phyloP scores from a whole-genome alignment of 306 rosid genomes.

The Cicer cuneatum region DNA sequence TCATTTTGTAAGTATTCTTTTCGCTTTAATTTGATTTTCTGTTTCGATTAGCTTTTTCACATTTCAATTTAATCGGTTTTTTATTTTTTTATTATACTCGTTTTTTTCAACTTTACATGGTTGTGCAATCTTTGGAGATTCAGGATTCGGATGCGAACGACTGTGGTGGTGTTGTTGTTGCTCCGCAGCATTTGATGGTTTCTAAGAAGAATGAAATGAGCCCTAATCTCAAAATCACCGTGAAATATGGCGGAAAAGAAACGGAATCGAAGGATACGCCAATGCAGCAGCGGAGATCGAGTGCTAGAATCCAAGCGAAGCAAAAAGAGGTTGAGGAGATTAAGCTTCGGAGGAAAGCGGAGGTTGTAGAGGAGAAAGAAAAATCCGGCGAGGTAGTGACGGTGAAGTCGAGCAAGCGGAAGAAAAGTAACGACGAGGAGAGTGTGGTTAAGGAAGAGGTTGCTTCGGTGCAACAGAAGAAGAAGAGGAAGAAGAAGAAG shows the following conservation, averaged over 20 bases:
- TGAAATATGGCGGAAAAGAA: background rate
- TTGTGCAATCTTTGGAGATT: constrained; percentile 53
- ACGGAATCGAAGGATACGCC: background rate
- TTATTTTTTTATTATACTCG: background rate
- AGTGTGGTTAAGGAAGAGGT: constrained; percentile 23
- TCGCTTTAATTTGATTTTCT: too few species aligned
- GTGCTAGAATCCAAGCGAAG: constrained; percentile 54
- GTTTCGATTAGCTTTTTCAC: background rate
- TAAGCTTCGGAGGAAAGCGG: constrained; percentile 39
- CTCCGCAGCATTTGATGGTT: constrained; percentile 34
- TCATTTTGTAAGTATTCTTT: background rate
- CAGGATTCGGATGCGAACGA: constrained; percentile 37
- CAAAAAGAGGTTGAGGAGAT: constrained; percentile 49
- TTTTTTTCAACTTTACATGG: constrained; percentile 46
- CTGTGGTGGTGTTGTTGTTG: constrained; percentile 3
- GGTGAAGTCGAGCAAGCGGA: background rate
- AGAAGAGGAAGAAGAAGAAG: background rate
- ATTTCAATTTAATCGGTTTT: background rate
- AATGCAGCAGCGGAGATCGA: constrained; percentile 48
- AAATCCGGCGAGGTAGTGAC: background rate
- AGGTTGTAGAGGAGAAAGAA: background rate
- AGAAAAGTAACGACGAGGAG: background rate
- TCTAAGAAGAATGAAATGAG: background rate
- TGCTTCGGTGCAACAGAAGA: background rate
- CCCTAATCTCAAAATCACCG: background rate